Evolutionary conservation across 805 yeast genomes (phyloP).

Genomic region (Yamadazyma akitaensis): DNA sequence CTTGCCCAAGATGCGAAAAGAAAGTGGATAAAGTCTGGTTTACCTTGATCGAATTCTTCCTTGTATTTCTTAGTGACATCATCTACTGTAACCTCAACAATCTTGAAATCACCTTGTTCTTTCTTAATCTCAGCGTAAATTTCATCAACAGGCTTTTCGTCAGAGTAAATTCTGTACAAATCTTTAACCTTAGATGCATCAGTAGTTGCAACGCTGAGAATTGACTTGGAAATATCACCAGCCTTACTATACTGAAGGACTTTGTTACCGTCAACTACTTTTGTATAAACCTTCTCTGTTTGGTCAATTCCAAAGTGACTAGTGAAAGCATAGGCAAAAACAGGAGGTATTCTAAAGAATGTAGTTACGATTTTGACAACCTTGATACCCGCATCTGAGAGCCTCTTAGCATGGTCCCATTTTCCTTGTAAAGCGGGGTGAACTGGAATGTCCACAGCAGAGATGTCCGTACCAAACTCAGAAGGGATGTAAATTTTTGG

Average conservation of each 20-base stretch:
- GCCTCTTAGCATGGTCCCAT: conserved; percentile 34
- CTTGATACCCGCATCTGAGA: conserved; percentile 39
- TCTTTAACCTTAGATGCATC: conserved; percentile 43
- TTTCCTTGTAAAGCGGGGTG: conserved; percentile 36
- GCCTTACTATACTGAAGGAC: conserved; percentile 33
- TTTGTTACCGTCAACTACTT: conserved; percentile 38
- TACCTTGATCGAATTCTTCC: conserved; percentile 27
- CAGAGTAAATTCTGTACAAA: conserved; percentile 41
- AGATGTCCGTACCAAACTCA: conserved; percentile 54
- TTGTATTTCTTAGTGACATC: conserved; percentile 25
- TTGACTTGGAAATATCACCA: conserved; percentile 42
- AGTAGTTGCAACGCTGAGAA: conserved; percentile 40
- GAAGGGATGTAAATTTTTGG: conserved; percentile 57
- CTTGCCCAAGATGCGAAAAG: conserved; percentile 17
- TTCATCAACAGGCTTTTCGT: conserved; percentile 35
- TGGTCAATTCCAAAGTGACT: conserved; percentile 38
- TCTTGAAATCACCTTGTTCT: conserved; percentile 29
- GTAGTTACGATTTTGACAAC: conserved; percentile 42
- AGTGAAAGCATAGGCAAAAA: conserved; percentile 31
- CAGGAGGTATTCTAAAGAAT: conserved; percentile 26
- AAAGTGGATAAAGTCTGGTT: conserved; percentile 35
- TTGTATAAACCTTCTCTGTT: conserved; percentile 28
- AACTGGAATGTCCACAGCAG: conserved; percentile 14
- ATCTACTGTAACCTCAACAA: conserved; percentile 27
- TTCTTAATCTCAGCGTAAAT: conserved; percentile 39